Evolutionary conservation across 2,329 filamentous ascomycete species (phyloP).

Genomic region (Cordyceps pruinosa): DNA sequence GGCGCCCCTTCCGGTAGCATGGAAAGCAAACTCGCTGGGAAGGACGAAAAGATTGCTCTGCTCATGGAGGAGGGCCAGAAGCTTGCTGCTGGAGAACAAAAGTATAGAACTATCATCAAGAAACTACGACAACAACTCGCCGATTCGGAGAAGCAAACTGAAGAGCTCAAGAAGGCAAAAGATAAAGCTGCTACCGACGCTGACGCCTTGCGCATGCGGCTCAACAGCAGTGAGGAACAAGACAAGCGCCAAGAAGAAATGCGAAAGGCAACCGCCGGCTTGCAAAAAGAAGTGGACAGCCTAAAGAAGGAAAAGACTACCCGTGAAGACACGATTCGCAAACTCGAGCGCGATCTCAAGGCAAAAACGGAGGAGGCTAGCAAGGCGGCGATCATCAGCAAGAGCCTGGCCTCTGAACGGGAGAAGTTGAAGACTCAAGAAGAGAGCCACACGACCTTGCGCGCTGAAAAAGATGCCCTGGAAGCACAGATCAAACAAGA

Average conservation of each 20-base stretch:
- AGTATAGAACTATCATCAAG: slow-evolving; percentile 75
- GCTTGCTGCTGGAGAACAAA: slow-evolving; percentile 78
- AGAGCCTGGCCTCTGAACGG: slow-evolving; percentile 61
- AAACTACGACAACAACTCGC: slow-evolving; percentile 63
- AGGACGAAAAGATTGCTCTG: slow-evolving; percentile 81
- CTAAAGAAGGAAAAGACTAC: slow-evolving; percentile 46
- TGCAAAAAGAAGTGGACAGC: slow-evolving; percentile 30
- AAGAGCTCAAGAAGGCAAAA: slow-evolving; percentile 50
- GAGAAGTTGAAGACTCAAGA: slow-evolving; percentile 49
- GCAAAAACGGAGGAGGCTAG: slow-evolving; percentile 58
- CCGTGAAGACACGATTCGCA: slow-evolving; percentile 58
- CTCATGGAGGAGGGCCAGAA: slow-evolving; percentile 90
- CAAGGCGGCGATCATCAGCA: slow-evolving; percentile 58
- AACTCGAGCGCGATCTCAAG: slow-evolving; percentile 63
- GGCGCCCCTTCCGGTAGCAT: slow-evolving; percentile 55
- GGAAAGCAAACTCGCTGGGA: slow-evolving; percentile 79
- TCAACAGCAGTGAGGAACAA: slow-evolving; percentile 43
- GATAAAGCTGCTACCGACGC: slow-evolving; percentile 51
- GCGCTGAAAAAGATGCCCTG: slow-evolving; percentile 70
- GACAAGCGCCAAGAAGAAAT: slow-evolving; percentile 48
- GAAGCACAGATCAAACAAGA: slow-evolving; percentile 65
- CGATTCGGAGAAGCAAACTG: slow-evolving; percentile 58
- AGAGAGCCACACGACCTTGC: slow-evolving; percentile 55
- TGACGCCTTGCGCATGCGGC: slow-evolving; percentile 38
- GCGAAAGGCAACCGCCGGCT: slow-evolving; percentile 46